phyloP scores from a whole-genome alignment of 1,284 basidiomycete genomes.

The Ceratorhiza oryzae-sativae region DNA sequence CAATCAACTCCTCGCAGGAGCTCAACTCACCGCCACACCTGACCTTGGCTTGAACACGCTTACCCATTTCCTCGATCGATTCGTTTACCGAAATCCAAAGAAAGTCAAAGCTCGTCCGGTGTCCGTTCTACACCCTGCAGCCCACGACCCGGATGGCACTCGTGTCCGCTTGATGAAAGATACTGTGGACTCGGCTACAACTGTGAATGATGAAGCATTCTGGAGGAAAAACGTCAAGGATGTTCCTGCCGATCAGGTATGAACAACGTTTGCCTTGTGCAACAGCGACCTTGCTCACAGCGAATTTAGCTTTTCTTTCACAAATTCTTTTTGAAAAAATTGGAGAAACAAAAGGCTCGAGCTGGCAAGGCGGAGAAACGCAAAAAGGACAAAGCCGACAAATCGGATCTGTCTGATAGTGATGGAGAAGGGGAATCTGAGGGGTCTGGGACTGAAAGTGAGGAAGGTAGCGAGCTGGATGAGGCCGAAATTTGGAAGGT shows the following conservation, averaged over 20 bases:
- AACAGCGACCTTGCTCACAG: conserved; percentile 57
- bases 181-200: conserved; percentile 53
- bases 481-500: conserved; percentile 48
- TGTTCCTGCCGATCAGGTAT: conserved; percentile 87
- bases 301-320: conserved; percentile 69
- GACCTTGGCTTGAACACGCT: conserved; percentile 94
- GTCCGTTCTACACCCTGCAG: conserved; percentile 95
- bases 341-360: conserved; percentile 62
- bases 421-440: conserved; percentile 1
- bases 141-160: conserved; percentile 62
- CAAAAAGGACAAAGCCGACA: conserved; percentile 51
- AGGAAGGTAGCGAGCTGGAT: conserved; percentile 49
- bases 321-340: conserved; percentile 56
- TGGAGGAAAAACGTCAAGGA: conserved; percentile 76
- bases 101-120: conserved; percentile 77
- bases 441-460: conserved; percentile 48
- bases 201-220: conserved; percentile 83
- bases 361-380: conserved; percentile 58
- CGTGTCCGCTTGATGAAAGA: conserved; percentile 77
- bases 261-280: conserved; percentile 43
- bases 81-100: conserved; percentile 97
- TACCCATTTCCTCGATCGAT: conserved; percentile 87
- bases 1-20: conserved; percentile 74
- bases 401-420: conserved; percentile 26
- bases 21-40: conserved; percentile 74